Percentiles rank a stretch among this genome's conserved stretches.
Conservation (phyloP, 257 asterid species). For the Agastache rugosa region DNA sequence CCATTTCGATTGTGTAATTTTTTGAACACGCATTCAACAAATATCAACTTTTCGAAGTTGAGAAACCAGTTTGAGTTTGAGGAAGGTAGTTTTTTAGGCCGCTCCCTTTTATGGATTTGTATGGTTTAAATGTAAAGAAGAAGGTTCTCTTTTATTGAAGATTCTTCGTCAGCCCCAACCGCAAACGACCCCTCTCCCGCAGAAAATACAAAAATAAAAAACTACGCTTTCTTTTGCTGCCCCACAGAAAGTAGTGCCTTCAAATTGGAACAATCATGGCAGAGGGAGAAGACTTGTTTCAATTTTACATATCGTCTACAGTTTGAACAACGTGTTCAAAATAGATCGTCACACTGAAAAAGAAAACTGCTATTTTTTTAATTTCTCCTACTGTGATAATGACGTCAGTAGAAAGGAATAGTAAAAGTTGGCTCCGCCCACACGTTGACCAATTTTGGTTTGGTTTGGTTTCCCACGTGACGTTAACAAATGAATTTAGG, state of each 20-base stretch:
- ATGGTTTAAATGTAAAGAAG: conserved; percentile 36
- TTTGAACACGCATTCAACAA: conserved; percentile 19
- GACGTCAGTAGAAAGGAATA: background rate
- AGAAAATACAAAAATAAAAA: background rate
- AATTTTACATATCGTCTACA: conserved; percentile 7
- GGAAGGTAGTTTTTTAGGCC: conserved; percentile 13
- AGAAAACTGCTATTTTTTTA: background rate
- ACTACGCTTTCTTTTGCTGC: background rate
- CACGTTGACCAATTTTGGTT: conserved; percentile 7
- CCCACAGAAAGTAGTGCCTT: conserved; percentile 1
- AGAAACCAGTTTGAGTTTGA: background rate
- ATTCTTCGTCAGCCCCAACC: conserved; percentile 47
- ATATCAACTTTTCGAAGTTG: conserved; percentile 17
- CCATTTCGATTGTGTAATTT: conserved; percentile 37
- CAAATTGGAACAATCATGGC: conserved; percentile 24
- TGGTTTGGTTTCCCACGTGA: conserved; percentile 19
- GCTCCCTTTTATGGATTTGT: conserved; percentile 3
- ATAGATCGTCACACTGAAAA: background rate
- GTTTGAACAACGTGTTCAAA: conserved; percentile 33
- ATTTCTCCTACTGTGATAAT: conserved; percentile 19
- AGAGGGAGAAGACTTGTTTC: conserved; percentile 1
- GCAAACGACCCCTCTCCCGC: conserved; percentile 29
- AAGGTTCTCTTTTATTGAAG: conserved; percentile 44
- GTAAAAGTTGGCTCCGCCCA: conserved; percentile 32
- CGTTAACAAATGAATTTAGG: background rate